Percentiles rank a stretch among this genome's conserved stretches.
phyloP scores from a whole-genome alignment of 2,329 filamentous ascomycete species.

The Magnaporthiopsis rhizophila region DNA sequence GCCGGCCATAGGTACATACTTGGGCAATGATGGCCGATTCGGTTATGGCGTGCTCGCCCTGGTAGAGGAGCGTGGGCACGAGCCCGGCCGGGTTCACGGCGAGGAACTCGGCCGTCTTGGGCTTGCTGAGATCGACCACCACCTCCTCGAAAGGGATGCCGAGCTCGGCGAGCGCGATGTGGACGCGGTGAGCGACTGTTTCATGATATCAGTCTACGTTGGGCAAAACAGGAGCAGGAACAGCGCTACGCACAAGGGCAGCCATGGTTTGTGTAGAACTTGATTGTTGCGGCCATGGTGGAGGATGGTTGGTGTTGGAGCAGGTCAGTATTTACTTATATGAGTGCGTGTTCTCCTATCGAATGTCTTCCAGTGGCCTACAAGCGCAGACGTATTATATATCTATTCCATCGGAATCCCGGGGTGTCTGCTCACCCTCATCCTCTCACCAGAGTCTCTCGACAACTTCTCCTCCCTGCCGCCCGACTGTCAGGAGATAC shows the following conservation, averaged over 20 bases:
- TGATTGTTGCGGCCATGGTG: slow-evolving; percentile 10
- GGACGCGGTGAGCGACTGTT: slow-evolving; percentile 61
- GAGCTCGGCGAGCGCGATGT: slow-evolving; percentile 63
- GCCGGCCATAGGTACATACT: background rate
- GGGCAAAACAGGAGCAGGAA: background rate
- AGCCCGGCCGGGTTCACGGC: slow-evolving; percentile 71
- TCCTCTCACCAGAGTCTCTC: too few relatives aligned
- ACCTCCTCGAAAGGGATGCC: slow-evolving; percentile 60
- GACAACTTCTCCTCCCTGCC: too few relatives aligned
- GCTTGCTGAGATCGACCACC: slow-evolving; percentile 61
- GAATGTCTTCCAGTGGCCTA: too few relatives aligned
- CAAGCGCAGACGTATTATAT: background rate
- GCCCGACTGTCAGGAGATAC: background rate
- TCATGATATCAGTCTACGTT: background rate
- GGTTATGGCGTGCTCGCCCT: slow-evolving; percentile 54
- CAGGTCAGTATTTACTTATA: too few relatives aligned
- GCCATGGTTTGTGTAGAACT: slow-evolving; percentile 16
- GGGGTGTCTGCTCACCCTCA: too few relatives aligned
- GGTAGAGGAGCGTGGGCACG: slow-evolving; percentile 62
- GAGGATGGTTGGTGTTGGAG: background rate
- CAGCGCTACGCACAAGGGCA: slow-evolving; percentile 12
- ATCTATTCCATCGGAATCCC: background rate
- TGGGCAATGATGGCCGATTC: slow-evolving; percentile 63
- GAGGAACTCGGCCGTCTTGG: slow-evolving; percentile 67
- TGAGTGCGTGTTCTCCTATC: too few relatives aligned